Conservation (phyloP, 225 moss, liverwort and hornwort genomes). For the Rhytidiadelphus loreus region DNA sequence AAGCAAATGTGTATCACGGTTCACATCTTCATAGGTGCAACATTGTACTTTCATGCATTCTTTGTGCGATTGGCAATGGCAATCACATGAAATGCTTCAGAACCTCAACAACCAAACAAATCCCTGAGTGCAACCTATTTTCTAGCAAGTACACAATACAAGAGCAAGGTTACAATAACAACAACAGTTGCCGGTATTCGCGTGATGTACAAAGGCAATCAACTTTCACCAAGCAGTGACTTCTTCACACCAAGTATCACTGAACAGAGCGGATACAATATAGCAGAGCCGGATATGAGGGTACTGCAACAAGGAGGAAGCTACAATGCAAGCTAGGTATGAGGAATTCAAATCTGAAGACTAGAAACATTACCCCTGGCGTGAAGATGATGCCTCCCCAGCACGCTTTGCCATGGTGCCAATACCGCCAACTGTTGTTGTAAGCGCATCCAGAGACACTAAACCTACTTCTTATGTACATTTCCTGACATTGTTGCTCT, state of each 20-base stretch:
- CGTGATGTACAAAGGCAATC: neutral
- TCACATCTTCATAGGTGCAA: neutral
- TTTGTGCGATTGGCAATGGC: fast-evolving
- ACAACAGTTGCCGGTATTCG: too few relatives aligned
- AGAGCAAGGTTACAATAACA: neutral
- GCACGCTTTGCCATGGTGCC: neutral
- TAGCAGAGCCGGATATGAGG: neutral
- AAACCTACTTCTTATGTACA: neutral
- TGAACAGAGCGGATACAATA: neutral
- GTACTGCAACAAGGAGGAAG: neutral
- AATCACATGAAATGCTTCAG: neutral
- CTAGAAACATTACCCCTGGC: neutral
- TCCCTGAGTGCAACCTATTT: too few relatives aligned
- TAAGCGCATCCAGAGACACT: neutral
- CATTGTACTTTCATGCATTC: neutral
- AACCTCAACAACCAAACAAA: too few relatives aligned
- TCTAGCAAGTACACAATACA: neutral
- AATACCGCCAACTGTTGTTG: too few relatives aligned
- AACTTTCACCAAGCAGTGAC: neutral
- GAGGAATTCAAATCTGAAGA: neutral
- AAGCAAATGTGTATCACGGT: neutral
- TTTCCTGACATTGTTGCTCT: neutral
- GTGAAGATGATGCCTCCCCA: neutral
- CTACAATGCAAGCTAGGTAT: neutral
- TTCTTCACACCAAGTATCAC: neutral